Base-by-base conservation (phyloP, 305 asterid species). In the Ilex paraguariensis region DNA sequence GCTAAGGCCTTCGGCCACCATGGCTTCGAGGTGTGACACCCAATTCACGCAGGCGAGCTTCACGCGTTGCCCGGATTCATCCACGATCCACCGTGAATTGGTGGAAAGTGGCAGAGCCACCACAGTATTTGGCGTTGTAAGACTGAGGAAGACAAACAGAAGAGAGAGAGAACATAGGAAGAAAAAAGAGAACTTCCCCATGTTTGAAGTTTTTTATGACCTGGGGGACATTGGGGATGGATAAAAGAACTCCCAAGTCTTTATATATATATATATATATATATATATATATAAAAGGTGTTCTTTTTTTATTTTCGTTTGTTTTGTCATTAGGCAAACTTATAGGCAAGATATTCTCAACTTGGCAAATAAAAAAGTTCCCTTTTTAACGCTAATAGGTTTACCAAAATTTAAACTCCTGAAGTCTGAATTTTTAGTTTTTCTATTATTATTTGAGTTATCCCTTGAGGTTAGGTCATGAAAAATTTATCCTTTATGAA, bases 1-100 rank as follows among this genome's bases (percentile, higher is more conserved):
- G 79, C 93, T 90, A 56, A 93, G 82, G 70, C 99, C 99, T 59
- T 93, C 99, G 2, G 99, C 94, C 85, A 93, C 93, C 84, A 70
- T 73, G 55, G 60, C 87, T 4, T 90, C 97, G 14, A 93, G 85
- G 63, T 93, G 98, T 6, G 96, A 31, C 63, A 87, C 95, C 98
- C 98, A 93, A 63, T 85, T 93, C 15, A 87, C 87, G 59, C 98
- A 93, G 28, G 95, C 70, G 44, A 93, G 81, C 82, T 93, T 93
- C 28, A 87, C 92, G 2, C 99, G 82, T 13, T 64, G 77, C 14
- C 96, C 97, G 17, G 82, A 58, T 44, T 66, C 83, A 45, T 87
- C 79, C 21, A 93, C 92, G 10, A 90, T 75, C 99, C 99, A 93
- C 75, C 97, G 81, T 0, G 95, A 84, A 31, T 78, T 61, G 6